Evolutionary conservation across 768 basidiomycete species (phyloP).

Genomic region (Termitomyces sp.): DNA sequence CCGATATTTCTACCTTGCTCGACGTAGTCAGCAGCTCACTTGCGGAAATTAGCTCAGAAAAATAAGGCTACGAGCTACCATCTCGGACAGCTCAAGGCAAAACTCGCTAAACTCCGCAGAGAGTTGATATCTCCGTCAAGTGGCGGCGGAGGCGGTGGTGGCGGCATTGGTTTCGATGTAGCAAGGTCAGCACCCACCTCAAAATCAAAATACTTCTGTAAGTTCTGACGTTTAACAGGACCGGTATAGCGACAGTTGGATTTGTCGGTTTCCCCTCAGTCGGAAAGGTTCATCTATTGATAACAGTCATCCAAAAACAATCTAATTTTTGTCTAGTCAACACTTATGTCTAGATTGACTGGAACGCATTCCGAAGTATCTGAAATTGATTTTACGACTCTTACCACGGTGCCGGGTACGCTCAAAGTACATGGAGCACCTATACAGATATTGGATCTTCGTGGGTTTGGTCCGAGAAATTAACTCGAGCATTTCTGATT

Average conservation of each 20-base stretch:
- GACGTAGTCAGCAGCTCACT: conserved; percentile 12
- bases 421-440: conserved; percentile 94
- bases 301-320: background rate
- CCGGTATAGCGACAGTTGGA: conserved; percentile 95
- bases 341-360: conserved; percentile 92
- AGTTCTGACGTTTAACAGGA: conserved; percentile 35
- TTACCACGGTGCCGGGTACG: conserved; percentile 94
- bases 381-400: conserved; percentile 94
- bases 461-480: conserved; percentile 38
- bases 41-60: conserved; percentile 68
- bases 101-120: conserved; percentile 93
- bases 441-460: conserved; percentile 91
- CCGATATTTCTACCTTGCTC: conserved; percentile 14
- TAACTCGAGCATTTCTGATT: background rate
- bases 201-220: background rate
- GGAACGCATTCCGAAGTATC: conserved; percentile 96
- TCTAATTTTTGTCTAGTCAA: conserved; percentile 50
- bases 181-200: conserved; percentile 41
- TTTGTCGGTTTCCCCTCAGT: conserved; percentile 94
- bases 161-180: conserved; percentile 94
- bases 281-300: conserved; percentile 59
- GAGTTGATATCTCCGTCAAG: conserved; percentile 81
- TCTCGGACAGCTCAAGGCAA: conserved; percentile 95
- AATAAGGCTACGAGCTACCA: conserved; percentile 97
- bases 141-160: conserved; percentile 81